Conservation (phyloP, 106 monocot species). For the Dendrobium huoshanense region DNA sequence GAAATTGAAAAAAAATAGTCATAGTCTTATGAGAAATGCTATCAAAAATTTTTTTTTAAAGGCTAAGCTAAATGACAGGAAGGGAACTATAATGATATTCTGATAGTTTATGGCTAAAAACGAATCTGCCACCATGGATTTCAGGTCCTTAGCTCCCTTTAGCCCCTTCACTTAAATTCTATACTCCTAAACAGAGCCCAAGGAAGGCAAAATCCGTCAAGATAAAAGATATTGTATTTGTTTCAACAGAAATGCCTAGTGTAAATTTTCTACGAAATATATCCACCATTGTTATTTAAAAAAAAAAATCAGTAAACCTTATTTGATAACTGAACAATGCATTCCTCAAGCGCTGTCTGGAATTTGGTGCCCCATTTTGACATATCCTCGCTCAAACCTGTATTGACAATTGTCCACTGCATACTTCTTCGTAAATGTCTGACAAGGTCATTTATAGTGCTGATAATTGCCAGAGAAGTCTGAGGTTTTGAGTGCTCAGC, state of each 20-base stretch:
- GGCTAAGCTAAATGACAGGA: background rate
- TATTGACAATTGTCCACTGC: slow-evolving; percentile 26
- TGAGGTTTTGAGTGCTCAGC: slow-evolving; percentile 52
- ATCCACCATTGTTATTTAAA: background rate
- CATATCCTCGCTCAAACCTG: slow-evolving; percentile 27
- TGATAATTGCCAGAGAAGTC: slow-evolving; percentile 44
- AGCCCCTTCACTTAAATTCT: background rate
- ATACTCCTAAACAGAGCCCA: background rate
- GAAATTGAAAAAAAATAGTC: background rate
- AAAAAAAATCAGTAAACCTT: slow-evolving; percentile 40
- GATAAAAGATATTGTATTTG: slow-evolving; percentile 4
- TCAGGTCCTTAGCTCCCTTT: background rate
- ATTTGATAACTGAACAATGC: slow-evolving; percentile 69
- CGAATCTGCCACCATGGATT: background rate
- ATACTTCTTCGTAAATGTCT: slow-evolving; percentile 75
- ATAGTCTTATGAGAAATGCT: background rate
- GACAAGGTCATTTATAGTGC: slow-evolving; percentile 70
- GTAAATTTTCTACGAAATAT: background rate
- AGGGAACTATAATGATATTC: background rate
- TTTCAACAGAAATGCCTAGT: background rate
- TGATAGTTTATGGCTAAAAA: background rate
- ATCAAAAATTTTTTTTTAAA: no score
- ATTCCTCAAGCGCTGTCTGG: slow-evolving; percentile 53
- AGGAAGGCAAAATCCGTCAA: background rate
- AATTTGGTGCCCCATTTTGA: slow-evolving; percentile 54